These are phyloP conservation scores for Penicillium parvum DNA, from an alignment of 495 filamentous ascomycete genomes.

Conservation along the genomic window DNA sequence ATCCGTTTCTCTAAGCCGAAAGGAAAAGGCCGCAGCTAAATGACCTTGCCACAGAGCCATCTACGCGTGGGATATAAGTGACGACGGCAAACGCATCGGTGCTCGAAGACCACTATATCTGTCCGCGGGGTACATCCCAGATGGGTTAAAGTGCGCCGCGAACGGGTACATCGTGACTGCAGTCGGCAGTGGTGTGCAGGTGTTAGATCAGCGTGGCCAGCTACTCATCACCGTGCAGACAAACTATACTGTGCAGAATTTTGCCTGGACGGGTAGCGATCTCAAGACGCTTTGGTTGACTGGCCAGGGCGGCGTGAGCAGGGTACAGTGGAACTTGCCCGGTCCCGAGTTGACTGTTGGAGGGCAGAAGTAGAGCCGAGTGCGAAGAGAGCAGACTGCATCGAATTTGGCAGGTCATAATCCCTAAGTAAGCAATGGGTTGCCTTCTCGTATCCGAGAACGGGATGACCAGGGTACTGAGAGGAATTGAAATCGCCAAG, in stretches of 20 bases:
- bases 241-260: too few relatives aligned
- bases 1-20: too few relatives aligned
- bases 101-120: neutral
- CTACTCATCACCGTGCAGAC: neutral
- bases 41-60: too few relatives aligned
- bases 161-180: neutral
- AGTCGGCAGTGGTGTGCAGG: neutral
- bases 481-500: conserved; percentile 19
- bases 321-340: neutral
- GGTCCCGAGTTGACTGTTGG: conserved; percentile 9
- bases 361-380: conserved; percentile 14
- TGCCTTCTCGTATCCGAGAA: conserved; percentile 18
- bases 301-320: too few relatives aligned
- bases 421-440: conserved; percentile 14
- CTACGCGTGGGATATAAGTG: neutral
- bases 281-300: too few relatives aligned
- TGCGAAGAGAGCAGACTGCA: conserved; percentile 10
- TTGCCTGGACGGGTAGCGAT: too few relatives aligned
- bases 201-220: neutral
- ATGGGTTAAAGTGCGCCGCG: neutral
- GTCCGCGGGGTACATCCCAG: neutral
- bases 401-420: conserved; percentile 7
- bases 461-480: conserved; percentile 11
- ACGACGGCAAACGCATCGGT: neutral
- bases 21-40: too few relatives aligned